Base-by-base conservation (phyloP, 2,329 filamentous ascomycete species). In the Venturia pyrina region DNA sequence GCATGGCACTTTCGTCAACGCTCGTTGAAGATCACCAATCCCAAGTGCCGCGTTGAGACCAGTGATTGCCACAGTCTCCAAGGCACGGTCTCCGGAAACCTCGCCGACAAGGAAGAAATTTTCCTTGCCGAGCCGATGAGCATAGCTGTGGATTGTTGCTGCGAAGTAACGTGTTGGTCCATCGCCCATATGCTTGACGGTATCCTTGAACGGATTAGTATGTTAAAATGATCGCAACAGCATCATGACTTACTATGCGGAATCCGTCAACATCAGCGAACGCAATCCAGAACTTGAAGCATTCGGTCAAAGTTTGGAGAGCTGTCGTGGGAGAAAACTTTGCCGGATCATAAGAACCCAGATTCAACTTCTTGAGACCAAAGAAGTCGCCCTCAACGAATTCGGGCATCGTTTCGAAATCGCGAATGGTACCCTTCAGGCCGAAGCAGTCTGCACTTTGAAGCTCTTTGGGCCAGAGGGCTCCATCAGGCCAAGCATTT, bases 231-330 rank as follows among this genome's bases (percentile, higher is more conserved):
- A 24, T 8, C 28, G 53, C 13, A 34, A 11, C 24, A 13, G 15
- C 1, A 59, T n/a, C 0, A 37, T 59, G 28, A 59, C 53, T 37
- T 19, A 59, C 53, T 59, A 71, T 68, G 17, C 70, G 67, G 62
- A 68, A 71, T 2, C 69, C 70, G 50, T 71, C 64, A 28, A 67
- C 21, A 60, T 71, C 70, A 15, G 69, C 67, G 44, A 66, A 69
- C 0, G 69, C 70, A 41, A 71, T 70, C 70, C 70, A 72, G 67
- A 68, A 72, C 53, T 71, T 70, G 66, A 71, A 72, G 11, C 67
- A 69, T 34, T 68, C 63, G 41, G 59, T 65, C 28, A 72, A 65
- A 1, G 68, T 66, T 21, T 65, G 41, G 8, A 72, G 68, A 3
- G 70, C 67, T 11, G 64, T 28, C 17, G 66, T 69, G 7, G 70